Base-by-base conservation (phyloP, 352 stramenopile genomes). In the Pythium brachiatum region DNA sequence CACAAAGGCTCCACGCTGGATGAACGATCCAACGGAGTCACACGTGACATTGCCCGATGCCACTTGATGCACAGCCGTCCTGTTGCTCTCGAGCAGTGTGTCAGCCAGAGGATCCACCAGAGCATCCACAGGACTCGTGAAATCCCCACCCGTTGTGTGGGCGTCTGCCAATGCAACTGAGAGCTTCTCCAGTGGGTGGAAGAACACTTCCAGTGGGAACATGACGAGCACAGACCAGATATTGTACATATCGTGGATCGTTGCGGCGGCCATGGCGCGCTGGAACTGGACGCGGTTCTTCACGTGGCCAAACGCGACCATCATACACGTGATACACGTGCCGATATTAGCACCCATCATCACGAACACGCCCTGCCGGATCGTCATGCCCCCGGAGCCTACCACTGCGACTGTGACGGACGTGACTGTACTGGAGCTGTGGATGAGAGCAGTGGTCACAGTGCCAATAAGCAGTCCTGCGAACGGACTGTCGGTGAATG, bases 261-360 rank as follows among this genome's bases (percentile, higher is more conserved):
- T 70, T 8, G 48, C 63, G 7, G 63, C 63, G 5, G 58, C 64
- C 64, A 76, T 64, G 16, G 64, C 73, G 12, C 68, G 68, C 36
- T 81, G 61, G 47, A 83, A 69, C 46, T 76, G 53, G 25, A 69
- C 73, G 15, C 57, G 62, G 65, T 92, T 68, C 50, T 69, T 74
- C 68, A 92, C 79, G 34, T 91, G 82, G 46, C 73, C 83, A 59
- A 92, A 82, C 34, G 83, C 74, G 25, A 95, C 81, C 60, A 94
- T 89, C 18, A 77, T 90, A 50, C 81, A 89, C 34, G 80, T 91
- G 15, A 92, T 76, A 27, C 76, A 78, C 31, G 77, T 86, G 29
- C 85, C 87, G 53, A 86, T 88, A 69, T 94, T 94, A 43, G 86
- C 83, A 36, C 86, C 86, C 77, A 94, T 92, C 39, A 95, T 73